Evolutionary conservation across 2,329 filamentous ascomycete genomes (phyloP).

Genomic region (Paracoccidioides brasiliensis): DNA sequence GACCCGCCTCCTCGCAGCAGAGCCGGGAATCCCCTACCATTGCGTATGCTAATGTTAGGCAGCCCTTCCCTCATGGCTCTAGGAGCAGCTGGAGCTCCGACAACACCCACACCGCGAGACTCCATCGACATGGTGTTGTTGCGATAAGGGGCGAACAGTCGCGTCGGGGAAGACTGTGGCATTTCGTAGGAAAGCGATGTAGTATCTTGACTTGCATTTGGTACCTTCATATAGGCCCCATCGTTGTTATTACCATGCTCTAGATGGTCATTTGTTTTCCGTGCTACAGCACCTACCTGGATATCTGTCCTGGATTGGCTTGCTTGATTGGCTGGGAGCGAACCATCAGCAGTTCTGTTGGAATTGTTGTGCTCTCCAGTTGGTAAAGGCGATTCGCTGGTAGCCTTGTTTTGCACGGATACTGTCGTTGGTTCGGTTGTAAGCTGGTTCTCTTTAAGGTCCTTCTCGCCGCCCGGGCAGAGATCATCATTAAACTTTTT

Average conservation of each 20-base stretch:
- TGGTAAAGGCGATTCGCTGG: background rate
- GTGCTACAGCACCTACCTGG: constrained; percentile 1
- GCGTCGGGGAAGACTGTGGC: background rate
- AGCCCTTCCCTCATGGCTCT: constrained; percentile 87
- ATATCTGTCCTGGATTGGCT: constrained; percentile 3
- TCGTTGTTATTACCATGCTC: background rate
- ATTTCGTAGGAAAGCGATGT: constrained; percentile 9
- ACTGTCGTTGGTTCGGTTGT: constrained; percentile 13
- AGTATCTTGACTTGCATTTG: constrained; percentile 12
- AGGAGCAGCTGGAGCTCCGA: constrained; percentile 74
- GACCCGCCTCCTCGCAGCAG: constrained; percentile 17
- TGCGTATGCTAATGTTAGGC: constrained; percentile 64
- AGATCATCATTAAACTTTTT: constrained; percentile 24
- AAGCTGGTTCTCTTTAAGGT: constrained; percentile 18
- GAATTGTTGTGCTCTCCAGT: background rate
- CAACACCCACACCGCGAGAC: constrained; percentile 44
- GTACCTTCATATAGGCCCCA: background rate
- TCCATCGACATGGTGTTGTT: constrained; percentile 21
- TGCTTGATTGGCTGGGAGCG: constrained; percentile 12
- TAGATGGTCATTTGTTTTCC: background rate
- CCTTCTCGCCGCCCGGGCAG: constrained; percentile 22
- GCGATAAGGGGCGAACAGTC: constrained; percentile 14
- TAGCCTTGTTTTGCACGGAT: background rate
- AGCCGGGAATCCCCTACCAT: constrained; percentile 41
- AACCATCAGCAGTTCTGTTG: background rate